Evolutionary conservation across 768 basidiomycete species (phyloP).

Genomic region (Tricholoma sp.): DNA sequence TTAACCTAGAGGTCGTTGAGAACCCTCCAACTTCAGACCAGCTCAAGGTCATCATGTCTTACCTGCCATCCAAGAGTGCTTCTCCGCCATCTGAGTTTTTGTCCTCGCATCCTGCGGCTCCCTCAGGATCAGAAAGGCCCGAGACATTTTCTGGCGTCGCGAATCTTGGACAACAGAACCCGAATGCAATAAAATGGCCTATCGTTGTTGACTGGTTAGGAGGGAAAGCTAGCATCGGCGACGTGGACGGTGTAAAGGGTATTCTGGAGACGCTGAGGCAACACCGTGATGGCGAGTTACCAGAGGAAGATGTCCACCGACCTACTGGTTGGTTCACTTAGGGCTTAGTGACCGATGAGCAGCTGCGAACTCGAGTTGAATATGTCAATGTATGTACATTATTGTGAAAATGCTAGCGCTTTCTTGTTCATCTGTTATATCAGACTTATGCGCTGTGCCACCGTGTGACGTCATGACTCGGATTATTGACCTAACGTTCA

Average conservation of each 20-base stretch:
- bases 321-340: conserved; percentile 56
- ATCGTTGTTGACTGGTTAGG: conserved; percentile 75
- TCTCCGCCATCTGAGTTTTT: conserved; percentile 45
- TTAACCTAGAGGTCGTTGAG: conserved; percentile 71
- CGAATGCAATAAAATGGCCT: conserved; percentile 68
- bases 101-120: conserved; percentile 56
- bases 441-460: too few species aligned
- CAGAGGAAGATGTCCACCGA: conserved; percentile 38
- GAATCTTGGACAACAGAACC: conserved; percentile 49
- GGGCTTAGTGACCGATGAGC: not conserved
- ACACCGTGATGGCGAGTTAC: conserved; percentile 59
- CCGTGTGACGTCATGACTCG: too few species aligned
- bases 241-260: conserved; percentile 60
- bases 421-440: too few species aligned
- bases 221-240: conserved; percentile 61
- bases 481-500: too few species aligned
- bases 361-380: not conserved
- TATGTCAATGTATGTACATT: not conserved
- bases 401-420: not conserved
- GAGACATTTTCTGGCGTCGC: conserved; percentile 39
- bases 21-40: conserved; percentile 65
- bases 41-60: conserved; percentile 59
- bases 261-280: conserved; percentile 65
- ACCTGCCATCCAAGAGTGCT: conserved; percentile 38
- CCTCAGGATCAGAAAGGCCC: conserved; percentile 32